A percentile compares a stretch with the other conserved stretches of the same genome.
These are phyloP conservation scores for Termitomyces sp. DNA, from an alignment of 768 basidiomycete genomes.

Conservation along the genomic window DNA sequence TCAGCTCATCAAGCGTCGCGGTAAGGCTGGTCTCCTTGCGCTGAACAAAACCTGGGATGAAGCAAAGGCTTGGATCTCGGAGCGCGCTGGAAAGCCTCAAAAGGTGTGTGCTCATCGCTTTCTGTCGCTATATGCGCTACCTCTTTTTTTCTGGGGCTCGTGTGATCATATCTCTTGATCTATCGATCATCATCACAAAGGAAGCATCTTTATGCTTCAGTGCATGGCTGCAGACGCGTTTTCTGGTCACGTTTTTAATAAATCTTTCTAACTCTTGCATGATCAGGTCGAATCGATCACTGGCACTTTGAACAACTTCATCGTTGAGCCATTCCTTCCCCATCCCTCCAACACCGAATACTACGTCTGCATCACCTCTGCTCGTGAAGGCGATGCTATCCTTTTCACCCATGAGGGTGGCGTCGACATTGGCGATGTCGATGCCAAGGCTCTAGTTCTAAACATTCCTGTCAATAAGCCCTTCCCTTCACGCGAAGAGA, in stretches of 20 bases:
- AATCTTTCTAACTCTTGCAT: conserved; percentile 3
- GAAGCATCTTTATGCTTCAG: conserved; percentile 6
- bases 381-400: conserved; percentile 90
- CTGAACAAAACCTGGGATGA: conserved; percentile 93
- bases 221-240: conserved; percentile 16
- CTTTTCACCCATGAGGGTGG: conserved; percentile 99
- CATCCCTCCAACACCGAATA: conserved; percentile 93
- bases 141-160: not conserved
- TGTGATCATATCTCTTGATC: not conserved
- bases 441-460: conserved; percentile 92
- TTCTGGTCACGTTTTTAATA: conserved; percentile 14
- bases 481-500: conserved; percentile 80
- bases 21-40: conserved; percentile 93
- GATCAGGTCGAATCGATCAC: conserved; percentile 84
- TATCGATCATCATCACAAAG: conserved; percentile 13
- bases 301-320: conserved; percentile 96
- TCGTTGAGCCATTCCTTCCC: conserved; percentile 98
- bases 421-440: conserved; percentile 98
- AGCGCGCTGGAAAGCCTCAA: conserved; percentile 88
- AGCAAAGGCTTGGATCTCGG: conserved; percentile 81
- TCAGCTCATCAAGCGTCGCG: conserved; percentile 98
- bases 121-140: conserved; percentile 1
- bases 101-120: conserved; percentile 48
- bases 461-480: conserved; percentile 65
- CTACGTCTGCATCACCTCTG: conserved; percentile 97